Evolutionary conservation across 2,329 filamentous ascomycete species (phyloP), one percentile per base, ranked within the genome.

Genomic region (Parascedosporium putredinis): DNA sequence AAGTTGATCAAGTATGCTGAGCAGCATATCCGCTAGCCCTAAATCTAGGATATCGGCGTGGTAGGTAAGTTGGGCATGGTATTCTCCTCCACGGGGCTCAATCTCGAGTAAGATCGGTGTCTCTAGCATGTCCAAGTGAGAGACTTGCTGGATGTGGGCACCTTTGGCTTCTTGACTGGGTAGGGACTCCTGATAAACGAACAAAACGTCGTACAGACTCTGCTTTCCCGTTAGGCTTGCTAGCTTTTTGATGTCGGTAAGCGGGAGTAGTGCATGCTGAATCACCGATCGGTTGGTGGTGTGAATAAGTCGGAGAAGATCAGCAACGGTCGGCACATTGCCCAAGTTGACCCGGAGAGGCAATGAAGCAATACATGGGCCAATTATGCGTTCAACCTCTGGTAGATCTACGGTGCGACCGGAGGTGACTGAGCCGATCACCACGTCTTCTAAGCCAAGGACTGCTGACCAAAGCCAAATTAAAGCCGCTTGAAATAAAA

Each of bases 101-200:
- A 93, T 70, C 59, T 95, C 89, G 5, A 95, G 61, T 2, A 90
- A 74, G 1, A 94, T 60, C 50, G 79, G 81, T 38, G 87, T 89
- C 60, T 95, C 89, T 5, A 93, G 69, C 20, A 78, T 77, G 60
- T 96, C 90, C 4, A 74, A 64, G 48, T 84, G 80, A 23, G 75
- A 72, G 0, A 78, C 61, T 50, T 88, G 71, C 8, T 59, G 63
- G 0, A 91, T 68, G 6, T 18, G 16, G 2, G 61, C 31, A 3
- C 63, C 56, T 1, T 25, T 54, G 47, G 23, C 54, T 58, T 56
- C 57, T 67, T 59, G 69, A 65, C 59, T 60, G 2, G 56, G 55
- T 1, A 84, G 68, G 0, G 83, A 85, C 59, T 95, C 84, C 57
- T 96, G 90, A 72, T 90, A 96, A 0, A 90, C 82, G 57, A 95